phyloP scores from a whole-genome alignment of 2,329 filamentous ascomycete genomes.

The Sporothrix mexicana region DNA sequence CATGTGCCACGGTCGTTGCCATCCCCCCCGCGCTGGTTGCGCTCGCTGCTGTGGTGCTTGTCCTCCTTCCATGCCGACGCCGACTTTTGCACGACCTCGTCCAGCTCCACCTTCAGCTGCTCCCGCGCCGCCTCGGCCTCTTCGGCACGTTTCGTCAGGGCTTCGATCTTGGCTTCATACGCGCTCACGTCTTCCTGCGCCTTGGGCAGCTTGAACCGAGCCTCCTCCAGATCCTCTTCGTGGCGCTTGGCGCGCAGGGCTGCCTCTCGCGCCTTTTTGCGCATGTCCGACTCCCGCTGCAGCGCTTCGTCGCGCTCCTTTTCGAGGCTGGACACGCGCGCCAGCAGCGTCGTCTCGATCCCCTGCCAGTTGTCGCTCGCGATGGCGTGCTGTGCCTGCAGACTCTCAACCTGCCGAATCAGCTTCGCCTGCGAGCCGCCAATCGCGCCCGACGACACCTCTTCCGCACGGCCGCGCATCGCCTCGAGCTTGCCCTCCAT shows the following conservation, averaged over 20 bases:
- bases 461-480: conserved; percentile 83
- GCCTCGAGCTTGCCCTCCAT: conserved; percentile 90
- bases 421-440: conserved; percentile 89
- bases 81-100: conserved; percentile 51
- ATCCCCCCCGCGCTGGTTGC: conserved; percentile 32
- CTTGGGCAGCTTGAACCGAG: conserved; percentile 66
- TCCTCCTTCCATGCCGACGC: conserved; percentile 44
- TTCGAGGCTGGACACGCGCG: conserved; percentile 77
- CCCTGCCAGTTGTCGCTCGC: conserved; percentile 98
- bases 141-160: conserved; percentile 68
- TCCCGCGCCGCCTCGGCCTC: conserved; percentile 69
- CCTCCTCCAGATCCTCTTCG: conserved; percentile 82
- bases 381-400: conserved; percentile 93
- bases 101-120: conserved; percentile 58
- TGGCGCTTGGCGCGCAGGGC: conserved; percentile 68
- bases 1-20: conserved; percentile 55
- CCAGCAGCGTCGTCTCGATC: conserved; percentile 84
- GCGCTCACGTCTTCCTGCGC: conserved; percentile 68
- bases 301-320: conserved; percentile 88
- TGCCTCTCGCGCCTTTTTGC: conserved; percentile 86
- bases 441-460: conserved; percentile 80
- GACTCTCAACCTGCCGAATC: conserved; percentile 88
- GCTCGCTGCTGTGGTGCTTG: conserved; percentile 32
- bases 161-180: conserved; percentile 64
- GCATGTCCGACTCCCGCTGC: conserved; percentile 82